Base-by-base conservation (phyloP, 371 early-diverging fungal species). In the Apophysomyces elegans region DNA sequence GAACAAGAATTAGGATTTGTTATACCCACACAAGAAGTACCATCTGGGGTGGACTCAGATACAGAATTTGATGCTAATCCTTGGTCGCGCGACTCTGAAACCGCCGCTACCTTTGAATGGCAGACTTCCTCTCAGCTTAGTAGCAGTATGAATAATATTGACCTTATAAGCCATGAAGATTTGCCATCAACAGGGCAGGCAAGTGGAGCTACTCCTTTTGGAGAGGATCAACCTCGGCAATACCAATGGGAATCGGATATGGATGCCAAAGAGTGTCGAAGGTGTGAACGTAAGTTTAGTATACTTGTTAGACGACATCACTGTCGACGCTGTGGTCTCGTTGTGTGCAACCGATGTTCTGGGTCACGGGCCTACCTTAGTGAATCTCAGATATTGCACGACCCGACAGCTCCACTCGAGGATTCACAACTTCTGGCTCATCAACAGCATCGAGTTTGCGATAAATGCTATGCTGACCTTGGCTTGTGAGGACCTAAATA, bases 301-400 rank as follows among this genome's bases (percentile, higher is more conserved):
- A 69, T 87, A 14, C 67, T 83, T 39, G 66, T 91, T 2, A 76
- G 95, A 61, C 87, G 93, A 56, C 95, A 94, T 66, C 95, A 95
- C 69, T 95, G 95, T 66, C 86, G 92, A 65, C 90, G 93, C n/a
- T 95, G 95, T 84, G 94, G 95, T 16, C 74, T 86, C 7, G 85
- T 93, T 59, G 89, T 91, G 26, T 95, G 95, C 69, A 91, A 91
- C 70, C 72, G 75, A 6, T 94, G 92, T 66, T 90, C 91, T 0
- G 75, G 80, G 16, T 76, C 79, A 2, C 83, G 90, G 14, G 76
- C 86, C 5, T 79, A 80, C 56, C 63, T 91, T 4, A 60, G 72
- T 8, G 74, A 84, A 0, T 71, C 80, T 8, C 80, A 81, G 69
- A 85, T 87, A 26, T 67, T 87, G 11, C 84, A 81, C 56, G 85